Evolutionary conservation across 2,329 filamentous ascomycete species (phyloP), one percentile per base, ranked within the genome.

Genomic region (Fusarium tanahbumbuense): DNA sequence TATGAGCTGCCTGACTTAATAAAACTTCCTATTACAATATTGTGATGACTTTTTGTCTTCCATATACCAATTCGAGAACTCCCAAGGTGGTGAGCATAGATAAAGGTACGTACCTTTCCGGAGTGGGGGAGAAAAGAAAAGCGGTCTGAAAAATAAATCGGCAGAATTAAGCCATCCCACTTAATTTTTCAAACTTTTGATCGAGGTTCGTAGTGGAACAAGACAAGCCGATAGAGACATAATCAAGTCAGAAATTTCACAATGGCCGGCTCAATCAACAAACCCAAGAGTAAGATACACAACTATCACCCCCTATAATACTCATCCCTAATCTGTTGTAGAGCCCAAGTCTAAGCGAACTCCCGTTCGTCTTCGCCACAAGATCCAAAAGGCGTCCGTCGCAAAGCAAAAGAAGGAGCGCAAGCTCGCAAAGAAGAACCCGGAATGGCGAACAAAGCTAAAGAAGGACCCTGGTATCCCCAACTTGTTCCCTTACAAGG

Each of bases 381-480:
- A 97, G 84, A 98, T 99, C 81, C 89, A 97, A 80, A 99, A 99
- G 83, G 91, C 92, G 23, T 93, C 94, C 56, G 89, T 89, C 44
- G 91, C 93, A 68, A 99, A 99, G 85, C 93, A 97, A 83, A 90
- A 91, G 79, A 99, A 99, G 83, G 84, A 90, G 67, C 91, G 90
- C 78, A 98, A 97, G 86, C 86, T 90, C 60, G 93, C 92, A 59
- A 98, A 97, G 85, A 94, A 97, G 89, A 97, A 98, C 81, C 95
- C 96, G 34, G 90, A 97, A 93, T 98, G 96, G 94, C 90, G 92
- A 74, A 94, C 93, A 64, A 93, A 94, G 80, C 80, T 97, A 73
- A 98, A 98, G 88, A 99, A 98, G 84, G 96, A 99, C 76, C 96
- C 95, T 25, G 96, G 96, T 50, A 98, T 99, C 68, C 96, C 96